These are phyloP conservation scores for Artemisia argyi DNA, from an alignment of 129 eudicot genomes.

Conservation along the genomic window DNA sequence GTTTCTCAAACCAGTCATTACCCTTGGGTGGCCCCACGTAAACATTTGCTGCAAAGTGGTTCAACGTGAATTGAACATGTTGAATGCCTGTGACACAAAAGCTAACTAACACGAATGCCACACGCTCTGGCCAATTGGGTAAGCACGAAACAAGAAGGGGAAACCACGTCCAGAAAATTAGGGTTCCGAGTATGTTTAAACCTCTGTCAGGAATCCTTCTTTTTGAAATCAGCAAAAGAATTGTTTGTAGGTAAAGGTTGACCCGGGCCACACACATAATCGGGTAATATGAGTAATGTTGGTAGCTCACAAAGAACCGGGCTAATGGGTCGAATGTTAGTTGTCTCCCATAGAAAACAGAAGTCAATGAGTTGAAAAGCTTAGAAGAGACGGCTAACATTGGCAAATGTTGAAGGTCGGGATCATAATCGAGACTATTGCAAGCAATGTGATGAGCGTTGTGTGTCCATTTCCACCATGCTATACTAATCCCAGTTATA, in stretches of 20 bases:
- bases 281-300: slow-evolving; percentile 76
- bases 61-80: slow-evolving; percentile 76
- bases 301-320: slow-evolving; percentile 73
- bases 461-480: slow-evolving; percentile 98
- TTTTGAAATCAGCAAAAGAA: slow-evolving; percentile 61
- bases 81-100: slow-evolving; percentile 68
- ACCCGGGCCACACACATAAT: slow-evolving; percentile 82
- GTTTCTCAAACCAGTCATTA: slow-evolving; percentile 93
- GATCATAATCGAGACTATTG: slow-evolving; percentile 80
- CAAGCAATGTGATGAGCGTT: slow-evolving; percentile 83
- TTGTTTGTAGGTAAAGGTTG: slow-evolving; percentile 79
- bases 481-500: slow-evolving; percentile 83
- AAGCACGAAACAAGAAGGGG: slow-evolving; percentile 74
- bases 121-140: slow-evolving; percentile 83
- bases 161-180: slow-evolving; percentile 93
- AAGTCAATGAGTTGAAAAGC: slow-evolving; percentile 55
- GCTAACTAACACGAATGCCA: slow-evolving; percentile 67
- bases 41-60: slow-evolving; percentile 81
- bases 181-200: slow-evolving; percentile 68
- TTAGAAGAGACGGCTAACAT: slow-evolving; percentile 69
- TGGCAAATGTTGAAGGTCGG: slow-evolving; percentile 91
- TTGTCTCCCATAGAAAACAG: slow-evolving; percentile 63
- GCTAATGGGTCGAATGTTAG: slow-evolving; percentile 63
- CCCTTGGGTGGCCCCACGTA: slow-evolving; percentile 84
- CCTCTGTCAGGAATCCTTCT: slow-evolving; percentile 68